Evolutionary conservation across 2,329 filamentous ascomycete species (phyloP).

Genomic region (Aaosphaeria arxii): DNA sequence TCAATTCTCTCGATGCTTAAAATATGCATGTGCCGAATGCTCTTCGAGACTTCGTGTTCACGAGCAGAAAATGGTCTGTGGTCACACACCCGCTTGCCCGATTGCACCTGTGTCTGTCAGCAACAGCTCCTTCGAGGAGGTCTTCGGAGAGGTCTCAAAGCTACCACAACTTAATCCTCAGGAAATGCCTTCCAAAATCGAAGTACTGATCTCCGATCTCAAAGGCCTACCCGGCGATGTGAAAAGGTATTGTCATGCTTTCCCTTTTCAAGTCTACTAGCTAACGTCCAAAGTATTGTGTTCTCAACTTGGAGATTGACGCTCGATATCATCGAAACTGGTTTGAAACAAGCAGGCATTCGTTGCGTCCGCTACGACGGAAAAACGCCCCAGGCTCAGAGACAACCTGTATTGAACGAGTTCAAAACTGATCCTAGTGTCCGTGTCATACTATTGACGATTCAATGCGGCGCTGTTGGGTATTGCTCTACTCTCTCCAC

Average conservation of each 20-base stretch:
- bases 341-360: constrained; percentile 37
- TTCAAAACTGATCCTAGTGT: constrained; percentile 41
- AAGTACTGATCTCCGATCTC: constrained; percentile 33
- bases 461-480: constrained; percentile 54
- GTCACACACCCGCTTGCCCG: constrained; percentile 10
- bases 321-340: constrained; percentile 45
- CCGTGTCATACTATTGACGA: constrained; percentile 46
- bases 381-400: constrained; percentile 42
- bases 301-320: constrained; percentile 53
- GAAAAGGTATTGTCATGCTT: constrained; percentile 34
- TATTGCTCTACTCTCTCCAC: constrained; percentile 9
- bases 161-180: background rate
- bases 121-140: constrained; percentile 7
- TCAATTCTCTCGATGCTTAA: constrained; percentile 11
- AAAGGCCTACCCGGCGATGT: constrained; percentile 14
- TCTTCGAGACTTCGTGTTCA: constrained; percentile 3
- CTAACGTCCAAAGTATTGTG: constrained; percentile 39
- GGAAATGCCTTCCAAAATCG: constrained; percentile 27
- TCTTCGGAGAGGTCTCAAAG: background rate
- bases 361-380: constrained; percentile 47
- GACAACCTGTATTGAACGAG: constrained; percentile 39
- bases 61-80: constrained; percentile 7
- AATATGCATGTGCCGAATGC: constrained; percentile 12
- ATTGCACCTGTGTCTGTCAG: constrained; percentile 8
- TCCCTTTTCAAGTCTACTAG: background rate